phyloP scores from a whole-genome alignment of 441 rosid genomes.

The Populus hybrid region DNA sequence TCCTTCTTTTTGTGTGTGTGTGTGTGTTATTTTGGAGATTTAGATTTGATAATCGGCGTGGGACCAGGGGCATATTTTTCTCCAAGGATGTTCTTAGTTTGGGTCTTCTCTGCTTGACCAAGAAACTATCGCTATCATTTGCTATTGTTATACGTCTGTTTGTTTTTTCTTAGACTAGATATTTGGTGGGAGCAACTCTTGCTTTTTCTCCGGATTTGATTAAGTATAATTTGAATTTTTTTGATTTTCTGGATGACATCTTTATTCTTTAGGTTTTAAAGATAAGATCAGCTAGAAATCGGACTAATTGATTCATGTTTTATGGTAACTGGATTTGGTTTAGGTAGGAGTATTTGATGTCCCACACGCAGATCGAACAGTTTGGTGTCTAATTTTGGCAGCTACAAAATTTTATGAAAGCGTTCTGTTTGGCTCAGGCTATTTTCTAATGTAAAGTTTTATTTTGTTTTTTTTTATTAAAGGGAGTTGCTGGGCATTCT shows the following conservation, averaged over 20 bases:
- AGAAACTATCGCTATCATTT: neutral
- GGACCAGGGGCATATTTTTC: slow-evolving; percentile 7
- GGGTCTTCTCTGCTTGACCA: neutral
- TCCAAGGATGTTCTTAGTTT: neutral
- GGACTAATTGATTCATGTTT: neutral
- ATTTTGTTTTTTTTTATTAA: slow-evolving; percentile 1
- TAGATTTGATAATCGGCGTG: neutral
- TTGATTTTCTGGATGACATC: neutral
- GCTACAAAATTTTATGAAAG: neutral
- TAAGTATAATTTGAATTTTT: neutral
- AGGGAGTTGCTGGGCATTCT: slow-evolving; percentile 99
- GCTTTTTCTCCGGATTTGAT: too few species aligned
- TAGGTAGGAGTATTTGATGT: neutral
- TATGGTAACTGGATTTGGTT: neutral
- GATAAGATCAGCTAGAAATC: neutral
- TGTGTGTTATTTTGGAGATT: neutral
- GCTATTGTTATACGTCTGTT: neutral
- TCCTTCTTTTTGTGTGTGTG: neutral
- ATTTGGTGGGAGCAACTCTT: neutral
- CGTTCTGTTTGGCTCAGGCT: neutral
- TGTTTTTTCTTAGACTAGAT: neutral
- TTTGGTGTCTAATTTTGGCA: neutral
- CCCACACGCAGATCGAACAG: neutral
- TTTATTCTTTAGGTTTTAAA: neutral
- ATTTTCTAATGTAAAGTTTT: neutral